Evolutionary conservation across 257 asterid species (phyloP).

Genomic region (Plantago major): DNA sequence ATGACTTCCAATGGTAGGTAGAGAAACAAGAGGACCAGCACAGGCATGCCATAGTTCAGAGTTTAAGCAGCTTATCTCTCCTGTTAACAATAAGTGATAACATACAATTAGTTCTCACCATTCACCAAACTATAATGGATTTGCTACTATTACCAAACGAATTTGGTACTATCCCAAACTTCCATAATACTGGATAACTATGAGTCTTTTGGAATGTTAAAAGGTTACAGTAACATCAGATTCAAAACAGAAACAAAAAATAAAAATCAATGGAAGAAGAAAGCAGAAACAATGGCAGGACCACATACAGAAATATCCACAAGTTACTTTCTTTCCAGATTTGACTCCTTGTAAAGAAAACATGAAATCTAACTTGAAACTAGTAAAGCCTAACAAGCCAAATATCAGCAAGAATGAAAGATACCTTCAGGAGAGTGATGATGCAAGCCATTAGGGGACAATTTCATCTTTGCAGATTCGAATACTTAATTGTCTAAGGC

Average conservation of each 20-base stretch:
- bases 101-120: not conserved
- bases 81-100: slow-evolving; percentile 20
- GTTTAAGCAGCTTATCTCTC: slow-evolving; percentile 52
- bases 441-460: slow-evolving; percentile 37
- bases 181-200: no score
- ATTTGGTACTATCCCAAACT: no score
- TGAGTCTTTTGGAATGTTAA: no score
- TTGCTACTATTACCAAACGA: no score
- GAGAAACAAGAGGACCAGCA: slow-evolving; percentile 91
- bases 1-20: slow-evolving; percentile 73
- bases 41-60: slow-evolving; percentile 95
- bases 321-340: slow-evolving; percentile 4
- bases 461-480: slow-evolving; percentile 54
- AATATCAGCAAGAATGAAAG: slow-evolving; percentile 11
- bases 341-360: slow-evolving; percentile 12
- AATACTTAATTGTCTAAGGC: slow-evolving; percentile 15
- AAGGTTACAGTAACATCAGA: no score
- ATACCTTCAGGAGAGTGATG: slow-evolving; percentile 68
- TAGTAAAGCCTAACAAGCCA: slow-evolving; percentile 2
- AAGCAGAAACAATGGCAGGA: not conserved
- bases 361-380: slow-evolving; percentile 1
- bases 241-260: not conserved
- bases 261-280: no score
- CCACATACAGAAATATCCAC: not conserved
- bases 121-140: no score